Base-by-base conservation (phyloP, 441 rosid species). In the Raphanus hybrid region DNA sequence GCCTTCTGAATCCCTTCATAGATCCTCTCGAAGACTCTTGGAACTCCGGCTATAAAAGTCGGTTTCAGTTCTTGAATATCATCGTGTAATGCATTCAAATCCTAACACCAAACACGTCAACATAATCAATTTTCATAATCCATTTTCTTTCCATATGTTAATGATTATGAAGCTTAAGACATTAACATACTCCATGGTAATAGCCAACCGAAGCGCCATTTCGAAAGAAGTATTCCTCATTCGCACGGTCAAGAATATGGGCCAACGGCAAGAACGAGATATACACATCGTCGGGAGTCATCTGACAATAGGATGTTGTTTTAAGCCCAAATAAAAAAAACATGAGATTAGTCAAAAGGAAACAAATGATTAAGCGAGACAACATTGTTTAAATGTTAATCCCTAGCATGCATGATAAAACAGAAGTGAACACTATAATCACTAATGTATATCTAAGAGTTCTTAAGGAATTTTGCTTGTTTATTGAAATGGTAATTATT, bases 181-280 rank as follows among this genome's bases (percentile, higher is more conserved):
- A 54, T 52, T 54, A 54, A 7, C 23, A 54, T 87, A 96, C 99
- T 89, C 98, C 99, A 67, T 96, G 98, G 79, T 90, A 96, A 83
- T 87, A 96, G 76, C 99, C 99, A 48, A 96, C 88, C 27, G 99
- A 89, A 78, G 99, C 99, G 29, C 99, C 99, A 77, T 85, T 93
- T 26, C 84, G 78, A 76, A 91, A 87, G 82, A 93, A 93, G 57
- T 88, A 91, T 80, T 95, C 98, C 80, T 96, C 98, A 48, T 87
- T 89, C 81, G 67, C 43, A 18, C 98, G 95, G 74, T 96, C 99
- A 50, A 96, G 92, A 64, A 89, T 81, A 80, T 96, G 99, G 74
- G 99, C 98, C 68, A 96, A 95, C 4, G 99, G 99, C 63, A 95
- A 80, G 85, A 95, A 95, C 8, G 99, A 95, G 67, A 95, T 84